Evolutionary conservation across 148 eudicot species (phyloP), one percentile per base, ranked within the genome.

Genomic region (Chenopodium suecicum): DNA sequence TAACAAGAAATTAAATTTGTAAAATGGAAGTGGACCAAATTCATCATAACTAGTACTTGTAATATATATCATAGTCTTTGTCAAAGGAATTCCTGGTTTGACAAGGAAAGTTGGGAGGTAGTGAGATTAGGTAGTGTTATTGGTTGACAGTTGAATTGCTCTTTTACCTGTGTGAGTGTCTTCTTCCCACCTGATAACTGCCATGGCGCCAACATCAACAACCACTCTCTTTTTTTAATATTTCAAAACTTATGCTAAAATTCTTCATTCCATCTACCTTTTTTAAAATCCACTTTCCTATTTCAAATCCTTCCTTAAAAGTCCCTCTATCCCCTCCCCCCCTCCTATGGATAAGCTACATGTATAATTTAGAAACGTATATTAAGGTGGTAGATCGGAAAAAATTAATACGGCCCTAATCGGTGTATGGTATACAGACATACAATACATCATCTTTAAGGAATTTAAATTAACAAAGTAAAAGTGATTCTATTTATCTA

Each of bases 121-220:
- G 63, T 47, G 34, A 47, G 12, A 75, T 79, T 86, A 81, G 86
- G 86, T 81, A 77, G 79, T 69, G 82, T 47, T 78, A 17, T 83
- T 70, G 78, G 86, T 86, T 79, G 78, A 84, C 84, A 79, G 78
- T 81, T 84, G 84, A 74, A 73, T 69, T 75, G 48, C 82, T 19
- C 65, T 70, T 37, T 76, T 37, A 62, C 23, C 44, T 73, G 62
- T 69, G 62, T 69, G n/a, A 56, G 63, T 79, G 79, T 19, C 74
- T 54, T 31, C 13, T 76, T 47, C 75, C 58, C 20, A 83, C 80
- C 74, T 10, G 20, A 67, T 82, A 79, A 82, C 80, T 29, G 25
- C 81, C 70, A 71, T 23, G 65, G 65, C 52, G 75, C 70, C n/a
- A 79, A 80, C 77, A 70, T 80, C 79, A 44, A 82, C 78, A 10